Evolutionary conservation across 192 early-diverging fungal species (phyloP).

Genomic region (Coemansia reversa): DNA sequence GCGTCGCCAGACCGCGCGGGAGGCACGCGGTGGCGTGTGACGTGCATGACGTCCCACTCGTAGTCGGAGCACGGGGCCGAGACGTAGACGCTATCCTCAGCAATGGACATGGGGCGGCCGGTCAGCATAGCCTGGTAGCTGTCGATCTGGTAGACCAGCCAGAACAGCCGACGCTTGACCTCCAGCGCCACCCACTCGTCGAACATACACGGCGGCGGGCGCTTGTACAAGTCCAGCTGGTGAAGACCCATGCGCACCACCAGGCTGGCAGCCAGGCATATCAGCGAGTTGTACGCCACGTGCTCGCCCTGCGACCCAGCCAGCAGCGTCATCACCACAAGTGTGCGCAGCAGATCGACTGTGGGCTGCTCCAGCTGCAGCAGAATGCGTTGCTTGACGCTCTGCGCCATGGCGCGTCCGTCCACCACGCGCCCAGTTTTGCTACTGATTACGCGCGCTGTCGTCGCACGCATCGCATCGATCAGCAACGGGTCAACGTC

Average conservation of each 20-base stretch:
- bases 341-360: conserved; percentile 27
- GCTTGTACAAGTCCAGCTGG: conserved; percentile 44
- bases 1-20: background rate
- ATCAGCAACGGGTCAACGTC: conserved; percentile 49
- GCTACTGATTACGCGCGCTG: conserved; percentile 31
- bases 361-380: conserved; percentile 38
- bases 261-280: conserved; percentile 47
- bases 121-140: conserved; percentile 56
- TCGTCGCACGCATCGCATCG: conserved; percentile 49
- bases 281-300: conserved; percentile 54
- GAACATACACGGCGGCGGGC: conserved; percentile 27
- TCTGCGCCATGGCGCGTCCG: conserved; percentile 31
- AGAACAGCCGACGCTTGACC: conserved; percentile 45
- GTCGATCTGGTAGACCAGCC: conserved; percentile 55
- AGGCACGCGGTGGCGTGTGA: conserved; percentile 2
- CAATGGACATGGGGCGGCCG: conserved; percentile 43
- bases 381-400: conserved; percentile 43
- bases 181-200: conserved; percentile 49
- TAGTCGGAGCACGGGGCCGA: conserved; percentile 51
- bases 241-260: conserved; percentile 49
- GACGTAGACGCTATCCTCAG: conserved; percentile 49
- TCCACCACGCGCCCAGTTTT: conserved; percentile 42
- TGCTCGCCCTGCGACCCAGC: conserved; percentile 48
- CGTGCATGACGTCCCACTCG: conserved; percentile 48
- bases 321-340: conserved; percentile 49